Percentiles rank a stretch among this genome's conserved stretches.
Conservation (phyloP, 2,329 filamentous ascomycete species). For the Hymenoscyphus linearis region DNA sequence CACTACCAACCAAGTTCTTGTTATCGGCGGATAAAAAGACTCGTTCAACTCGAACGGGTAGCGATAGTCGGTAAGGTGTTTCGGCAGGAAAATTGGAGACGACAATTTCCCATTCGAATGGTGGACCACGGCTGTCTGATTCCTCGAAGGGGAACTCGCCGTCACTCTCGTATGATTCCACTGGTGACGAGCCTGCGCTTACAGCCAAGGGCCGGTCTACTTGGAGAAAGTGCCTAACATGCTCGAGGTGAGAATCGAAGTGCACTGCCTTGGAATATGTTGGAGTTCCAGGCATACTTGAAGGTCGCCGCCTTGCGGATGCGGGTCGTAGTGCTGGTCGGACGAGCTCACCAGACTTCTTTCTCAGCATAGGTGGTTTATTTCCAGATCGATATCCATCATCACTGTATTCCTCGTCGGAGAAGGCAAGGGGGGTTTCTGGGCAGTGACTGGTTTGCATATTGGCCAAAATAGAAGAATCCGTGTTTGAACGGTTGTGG, state of each 20-base stretch:
- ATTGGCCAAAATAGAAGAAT: conserved; percentile 43
- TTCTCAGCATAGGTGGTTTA: conserved; percentile 91
- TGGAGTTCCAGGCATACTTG: conserved; percentile 95
- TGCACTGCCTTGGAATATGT: conserved; percentile 97
- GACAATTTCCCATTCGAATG: conserved; percentile 82
- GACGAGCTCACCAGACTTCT: conserved; percentile 97
- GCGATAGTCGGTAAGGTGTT: conserved; percentile 52
- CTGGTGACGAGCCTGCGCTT: conserved; percentile 87
- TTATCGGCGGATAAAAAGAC: conserved; percentile 86
- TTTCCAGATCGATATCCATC: conserved; percentile 49
- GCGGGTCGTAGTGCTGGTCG: conserved; percentile 81
- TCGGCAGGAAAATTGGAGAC: conserved; percentile 77
- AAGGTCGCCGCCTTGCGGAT: conserved; percentile 70
- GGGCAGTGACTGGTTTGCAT: conserved; percentile 34
- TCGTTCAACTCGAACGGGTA: conserved; percentile 75
- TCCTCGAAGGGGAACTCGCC: conserved; percentile 79
- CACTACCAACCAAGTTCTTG: conserved; percentile 75
- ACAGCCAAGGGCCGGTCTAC: conserved; percentile 93
- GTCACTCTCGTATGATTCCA: conserved; percentile 82
- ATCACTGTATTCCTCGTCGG: conserved; percentile 53
- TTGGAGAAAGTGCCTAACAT: conserved; percentile 92
- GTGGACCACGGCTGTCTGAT: conserved; percentile 38
- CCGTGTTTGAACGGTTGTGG: conserved; percentile 34
- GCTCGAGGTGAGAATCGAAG: conserved; percentile 93
- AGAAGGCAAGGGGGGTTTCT: conserved; percentile 46